Evolutionary conservation across 2,329 filamentous ascomycete species (phyloP).

Genomic region (Xylaria arbuscula): DNA sequence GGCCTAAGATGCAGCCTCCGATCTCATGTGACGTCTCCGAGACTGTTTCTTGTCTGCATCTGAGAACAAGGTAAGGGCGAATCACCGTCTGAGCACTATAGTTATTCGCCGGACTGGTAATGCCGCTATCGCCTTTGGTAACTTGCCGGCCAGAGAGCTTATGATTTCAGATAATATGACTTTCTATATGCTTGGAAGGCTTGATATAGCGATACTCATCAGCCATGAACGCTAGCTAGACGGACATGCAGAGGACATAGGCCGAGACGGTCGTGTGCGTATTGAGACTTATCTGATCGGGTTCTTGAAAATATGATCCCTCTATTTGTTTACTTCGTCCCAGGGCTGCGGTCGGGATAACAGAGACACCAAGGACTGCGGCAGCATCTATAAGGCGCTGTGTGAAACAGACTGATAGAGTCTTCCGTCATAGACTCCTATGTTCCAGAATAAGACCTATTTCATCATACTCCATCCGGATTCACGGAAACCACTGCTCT

Average conservation of each 20-base stretch:
- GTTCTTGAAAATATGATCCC: no score
- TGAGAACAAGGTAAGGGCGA: not conserved
- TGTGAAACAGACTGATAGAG: no score
- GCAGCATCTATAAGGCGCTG: no score
- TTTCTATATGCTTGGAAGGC: not conserved
- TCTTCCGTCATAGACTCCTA: no score
- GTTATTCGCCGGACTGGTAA: not conserved
- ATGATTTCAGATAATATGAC: not conserved
- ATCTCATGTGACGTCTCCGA: not conserved
- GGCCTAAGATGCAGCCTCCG: not conserved
- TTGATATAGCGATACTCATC: not conserved
- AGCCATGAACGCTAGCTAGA: not conserved
- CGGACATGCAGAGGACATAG: not conserved
- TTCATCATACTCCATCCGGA: no score
- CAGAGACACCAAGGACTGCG: no score
- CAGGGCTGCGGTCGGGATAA: no score
- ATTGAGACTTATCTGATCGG: not conserved
- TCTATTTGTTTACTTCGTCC: no score
- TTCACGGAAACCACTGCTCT: no score
- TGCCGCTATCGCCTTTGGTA: not conserved
- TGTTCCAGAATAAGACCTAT: no score
- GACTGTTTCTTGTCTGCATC: not conserved
- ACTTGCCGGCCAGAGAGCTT: not conserved
- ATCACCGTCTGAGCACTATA: not conserved
- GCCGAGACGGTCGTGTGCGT: not conserved